phyloP scores from a whole-genome alignment of 2,329 filamentous ascomycete genomes.

The Bipolaris bicolor region DNA sequence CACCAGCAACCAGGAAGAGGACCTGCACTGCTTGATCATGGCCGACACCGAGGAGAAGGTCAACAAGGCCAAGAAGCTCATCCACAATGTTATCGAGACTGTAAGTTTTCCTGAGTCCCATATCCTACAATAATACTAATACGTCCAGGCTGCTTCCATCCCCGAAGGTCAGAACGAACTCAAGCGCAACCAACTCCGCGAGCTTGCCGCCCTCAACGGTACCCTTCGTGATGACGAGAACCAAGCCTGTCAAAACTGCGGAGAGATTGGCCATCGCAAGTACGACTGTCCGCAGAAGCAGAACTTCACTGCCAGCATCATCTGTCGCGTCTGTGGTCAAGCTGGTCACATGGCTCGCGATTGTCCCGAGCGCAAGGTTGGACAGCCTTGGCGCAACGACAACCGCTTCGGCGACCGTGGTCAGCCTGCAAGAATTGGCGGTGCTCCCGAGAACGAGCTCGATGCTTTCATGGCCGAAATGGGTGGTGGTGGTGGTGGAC shows the following conservation, averaged over 20 bases:
- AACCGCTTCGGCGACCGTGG: slow-evolving; percentile 60
- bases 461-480: slow-evolving; percentile 99
- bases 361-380: slow-evolving; percentile 92
- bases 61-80: slow-evolving; percentile 97
- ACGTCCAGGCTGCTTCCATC: slow-evolving; percentile 85
- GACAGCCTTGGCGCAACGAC: slow-evolving; percentile 89
- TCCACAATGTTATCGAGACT: slow-evolving; percentile 98
- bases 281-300: slow-evolving; percentile 98
- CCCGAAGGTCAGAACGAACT: slow-evolving; percentile 98
- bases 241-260: slow-evolving; percentile 98
- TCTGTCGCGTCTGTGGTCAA: slow-evolving; percentile 97
- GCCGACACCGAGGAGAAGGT: slow-evolving; percentile 99
- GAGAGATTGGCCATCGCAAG: slow-evolving; percentile 97
- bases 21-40: slow-evolving; percentile 99
- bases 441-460: slow-evolving; percentile 88
- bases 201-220: slow-evolving; percentile 97
- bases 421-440: slow-evolving; percentile 67
- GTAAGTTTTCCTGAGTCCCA: slow-evolving; percentile 62
- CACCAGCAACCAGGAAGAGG: slow-evolving; percentile 99
- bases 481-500: slow-evolving; percentile 71
- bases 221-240: slow-evolving; percentile 99
- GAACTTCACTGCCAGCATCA: slow-evolving; percentile 99
- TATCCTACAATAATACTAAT: slow-evolving; percentile 38
- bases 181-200: slow-evolving; percentile 97
- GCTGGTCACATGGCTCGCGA: slow-evolving; percentile 98